These are phyloP conservation scores for Aspergillus bombycis DNA, from an alignment of 2,329 filamentous ascomycete species.

Conservation along the genomic window DNA sequence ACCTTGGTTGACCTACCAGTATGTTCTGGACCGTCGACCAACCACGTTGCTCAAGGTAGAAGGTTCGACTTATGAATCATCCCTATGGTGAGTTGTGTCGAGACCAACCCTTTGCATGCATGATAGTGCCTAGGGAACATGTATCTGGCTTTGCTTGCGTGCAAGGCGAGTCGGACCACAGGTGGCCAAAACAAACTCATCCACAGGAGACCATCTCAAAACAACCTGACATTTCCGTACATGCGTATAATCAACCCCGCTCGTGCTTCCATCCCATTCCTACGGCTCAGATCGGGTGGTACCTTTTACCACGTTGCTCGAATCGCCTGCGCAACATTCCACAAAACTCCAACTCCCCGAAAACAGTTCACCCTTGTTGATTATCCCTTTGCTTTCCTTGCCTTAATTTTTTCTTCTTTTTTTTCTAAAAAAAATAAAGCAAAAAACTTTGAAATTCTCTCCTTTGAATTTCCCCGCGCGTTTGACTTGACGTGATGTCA, in stretches of 20 bases:
- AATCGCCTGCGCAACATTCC: not conserved
- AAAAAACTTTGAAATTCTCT: not conserved
- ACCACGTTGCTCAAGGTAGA: not conserved
- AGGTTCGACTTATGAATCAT: not conserved
- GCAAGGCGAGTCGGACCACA: not conserved
- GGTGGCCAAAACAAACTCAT: not conserved
- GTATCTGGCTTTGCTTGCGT: not conserved
- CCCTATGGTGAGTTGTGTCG: not conserved
- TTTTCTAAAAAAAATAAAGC: too few relatives aligned
- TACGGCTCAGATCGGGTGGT: not conserved
- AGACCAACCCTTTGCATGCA: not conserved
- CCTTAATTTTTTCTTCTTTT: not conserved
- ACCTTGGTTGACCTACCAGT: not conserved
- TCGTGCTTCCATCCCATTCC: not conserved
- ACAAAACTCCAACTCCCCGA: not conserved
- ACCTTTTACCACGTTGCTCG: not conserved
- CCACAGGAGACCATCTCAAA: not conserved
- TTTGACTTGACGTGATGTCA: not conserved
- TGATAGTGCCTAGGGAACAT: not conserved
- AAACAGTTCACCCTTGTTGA: not conserved
- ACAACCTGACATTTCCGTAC: not conserved
- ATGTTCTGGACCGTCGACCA: not conserved
- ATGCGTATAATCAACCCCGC: not conserved
- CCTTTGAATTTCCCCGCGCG: not conserved
- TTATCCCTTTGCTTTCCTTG: not conserved